Conservation (phyloP, 805 yeast species). For the Nakazawaea molendinolei region DNA sequence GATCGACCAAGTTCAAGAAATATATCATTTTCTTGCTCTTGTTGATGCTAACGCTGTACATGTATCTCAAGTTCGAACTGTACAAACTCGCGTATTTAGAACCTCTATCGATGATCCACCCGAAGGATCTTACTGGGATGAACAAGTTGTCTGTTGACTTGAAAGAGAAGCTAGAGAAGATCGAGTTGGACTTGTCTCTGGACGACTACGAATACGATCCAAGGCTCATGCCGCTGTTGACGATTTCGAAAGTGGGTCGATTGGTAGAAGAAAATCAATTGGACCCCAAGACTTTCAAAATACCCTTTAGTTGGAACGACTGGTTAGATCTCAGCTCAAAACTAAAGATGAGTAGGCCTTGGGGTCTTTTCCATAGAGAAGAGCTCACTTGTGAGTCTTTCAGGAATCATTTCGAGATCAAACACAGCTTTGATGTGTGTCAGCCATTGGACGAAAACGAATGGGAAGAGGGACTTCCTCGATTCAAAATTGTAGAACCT, state of each 20-base stretch:
- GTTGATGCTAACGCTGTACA: neutral
- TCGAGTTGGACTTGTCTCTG: neutral
- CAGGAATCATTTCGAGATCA: slow-evolving; percentile 12
- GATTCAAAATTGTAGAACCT: slow-evolving; percentile 20
- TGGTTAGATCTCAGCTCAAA: slow-evolving; percentile 22
- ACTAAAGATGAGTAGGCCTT: slow-evolving; percentile 12
- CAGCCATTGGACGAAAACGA: slow-evolving; percentile 4
- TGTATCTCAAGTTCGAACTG: neutral
- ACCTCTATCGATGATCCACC: slow-evolving; percentile 1
- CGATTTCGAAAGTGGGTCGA: slow-evolving; percentile 16
- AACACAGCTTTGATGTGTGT: slow-evolving; percentile 8
- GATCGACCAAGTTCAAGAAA: slow-evolving; percentile 4
- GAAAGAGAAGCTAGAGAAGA: slow-evolving; percentile 1
- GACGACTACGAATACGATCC: slow-evolving; percentile 20
- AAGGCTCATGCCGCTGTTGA: slow-evolving; percentile 25
- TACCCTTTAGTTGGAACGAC: slow-evolving; percentile 28
- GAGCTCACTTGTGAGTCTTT: slow-evolving; percentile 17
- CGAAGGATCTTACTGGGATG: slow-evolving; percentile 13
- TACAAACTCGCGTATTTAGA: neutral
- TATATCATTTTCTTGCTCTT: neutral
- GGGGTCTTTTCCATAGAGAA: slow-evolving; percentile 11
- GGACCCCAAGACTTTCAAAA: slow-evolving; percentile 16
- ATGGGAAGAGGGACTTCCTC: slow-evolving; percentile 17
- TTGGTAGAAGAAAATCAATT: slow-evolving; percentile 15
- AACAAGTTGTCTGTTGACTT: neutral